Percentiles rank a stretch among this genome's conserved stretches.
These are phyloP conservation scores for Macrotyloma uniflorum DNA, from an alignment of 306 rosid genomes.

Conservation along the genomic window DNA sequence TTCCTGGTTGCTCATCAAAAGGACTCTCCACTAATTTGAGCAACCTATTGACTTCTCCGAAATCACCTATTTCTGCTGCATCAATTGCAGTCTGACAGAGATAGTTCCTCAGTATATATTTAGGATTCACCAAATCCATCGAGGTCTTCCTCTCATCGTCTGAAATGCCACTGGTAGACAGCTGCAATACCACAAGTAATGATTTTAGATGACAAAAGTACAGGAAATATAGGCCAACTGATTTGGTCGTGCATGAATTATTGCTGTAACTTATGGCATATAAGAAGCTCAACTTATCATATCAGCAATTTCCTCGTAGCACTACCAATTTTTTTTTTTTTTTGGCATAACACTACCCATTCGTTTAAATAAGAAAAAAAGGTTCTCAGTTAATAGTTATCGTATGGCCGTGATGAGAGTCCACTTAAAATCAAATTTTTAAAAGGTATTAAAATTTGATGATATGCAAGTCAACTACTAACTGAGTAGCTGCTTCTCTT, in stretches of 20 bases:
- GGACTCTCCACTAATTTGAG: conserved; percentile 89
- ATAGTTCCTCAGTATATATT: conserved; percentile 86
- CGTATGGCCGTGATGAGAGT: neutral
- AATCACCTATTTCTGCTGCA: conserved; percentile 95
- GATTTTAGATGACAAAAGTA: conserved; percentile 24
- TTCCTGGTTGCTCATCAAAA: conserved; percentile 94
- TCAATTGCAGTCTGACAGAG: conserved; percentile 97
- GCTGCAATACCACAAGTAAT: conserved; percentile 57
- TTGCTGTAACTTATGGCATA: neutral
- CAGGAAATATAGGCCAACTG: neutral
- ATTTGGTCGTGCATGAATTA: conserved; percentile 3
- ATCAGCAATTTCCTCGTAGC: neutral
- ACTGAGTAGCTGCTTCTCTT: neutral
- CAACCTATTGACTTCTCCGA: conserved; percentile 74
- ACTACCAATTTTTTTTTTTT: too few relatives aligned
- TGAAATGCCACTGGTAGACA: conserved; percentile 70
- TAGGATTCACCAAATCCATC: conserved; percentile 89
- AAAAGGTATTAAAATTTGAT: neutral
- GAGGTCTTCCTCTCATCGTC: conserved; percentile 81
- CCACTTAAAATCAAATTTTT: neutral
- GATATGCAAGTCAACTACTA: conserved; percentile 20
- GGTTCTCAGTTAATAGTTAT: neutral
- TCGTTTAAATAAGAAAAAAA: neutral
- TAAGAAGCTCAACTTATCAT: neutral
- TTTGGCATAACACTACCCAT: neutral